These are phyloP conservation scores for Pezicula rhizophila DNA, from an alignment of 2,329 filamentous ascomycete species.

Conservation along the genomic window DNA sequence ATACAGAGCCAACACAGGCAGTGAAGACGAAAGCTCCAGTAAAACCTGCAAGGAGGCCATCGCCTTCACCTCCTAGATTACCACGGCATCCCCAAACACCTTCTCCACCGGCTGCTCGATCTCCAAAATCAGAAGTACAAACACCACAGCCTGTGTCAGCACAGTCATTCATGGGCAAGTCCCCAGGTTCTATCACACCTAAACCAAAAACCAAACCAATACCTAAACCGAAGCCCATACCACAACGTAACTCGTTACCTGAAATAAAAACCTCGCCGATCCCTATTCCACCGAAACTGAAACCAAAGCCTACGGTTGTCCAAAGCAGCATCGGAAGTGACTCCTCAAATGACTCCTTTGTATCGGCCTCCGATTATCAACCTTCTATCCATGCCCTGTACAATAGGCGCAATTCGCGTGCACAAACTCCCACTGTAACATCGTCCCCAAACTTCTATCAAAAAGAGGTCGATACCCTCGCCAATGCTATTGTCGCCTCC, in stretches of 20 bases:
- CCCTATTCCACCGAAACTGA: constrained; percentile 10
- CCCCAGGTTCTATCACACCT: not conserved
- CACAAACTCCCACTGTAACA: constrained; percentile 16
- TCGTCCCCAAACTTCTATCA: constrained; percentile 11
- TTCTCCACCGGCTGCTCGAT: constrained; percentile 2
- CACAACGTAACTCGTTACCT: constrained; percentile 7
- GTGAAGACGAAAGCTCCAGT: constrained; percentile 7
- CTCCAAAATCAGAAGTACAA: constrained; percentile 9
- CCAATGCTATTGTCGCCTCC: constrained; percentile 69
- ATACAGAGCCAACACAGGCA: constrained; percentile 15
- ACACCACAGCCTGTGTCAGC: constrained; percentile 3
- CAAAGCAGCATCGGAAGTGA: constrained; percentile 13
- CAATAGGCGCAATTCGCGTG: not conserved
- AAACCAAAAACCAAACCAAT: constrained; percentile 1
- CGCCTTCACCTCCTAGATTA: constrained; percentile 4
- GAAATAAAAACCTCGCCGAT: constrained; percentile 10
- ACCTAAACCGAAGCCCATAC: constrained; percentile 4
- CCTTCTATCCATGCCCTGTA: constrained; percentile 8
- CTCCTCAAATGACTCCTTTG: constrained; percentile 28
- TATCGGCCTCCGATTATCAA: constrained; percentile 24
- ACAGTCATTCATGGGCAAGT: not conserved
- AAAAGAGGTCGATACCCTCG: constrained; percentile 54
- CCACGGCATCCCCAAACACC: constrained; percentile 4
- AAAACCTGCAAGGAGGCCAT: constrained; percentile 17
- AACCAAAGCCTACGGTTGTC: not conserved